Conservation (phyloP, 2,329 filamentous ascomycete genomes). For the Aspergillus quadrilineatus region DNA sequence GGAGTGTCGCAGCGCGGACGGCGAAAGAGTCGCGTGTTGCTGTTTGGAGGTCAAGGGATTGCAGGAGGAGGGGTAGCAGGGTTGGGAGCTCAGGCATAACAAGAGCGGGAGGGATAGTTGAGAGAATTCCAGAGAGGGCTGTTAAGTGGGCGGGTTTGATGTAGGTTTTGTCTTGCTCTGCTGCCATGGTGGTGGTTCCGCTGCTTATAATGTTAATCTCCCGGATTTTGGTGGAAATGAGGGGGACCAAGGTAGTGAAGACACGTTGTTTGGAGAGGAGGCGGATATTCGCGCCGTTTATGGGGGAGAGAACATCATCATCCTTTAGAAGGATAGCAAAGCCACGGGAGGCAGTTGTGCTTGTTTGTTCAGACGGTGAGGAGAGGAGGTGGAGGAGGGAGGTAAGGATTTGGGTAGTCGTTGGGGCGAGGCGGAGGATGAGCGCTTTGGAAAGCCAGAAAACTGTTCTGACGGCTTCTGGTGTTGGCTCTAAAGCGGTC, state of each 20-base stretch:
- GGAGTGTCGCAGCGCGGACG: conserved; percentile 61
- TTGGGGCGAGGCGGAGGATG: conserved; percentile 53
- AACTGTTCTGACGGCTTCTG: conserved; percentile 52
- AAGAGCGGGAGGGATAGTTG: conserved; percentile 59
- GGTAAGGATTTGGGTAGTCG: conserved; percentile 52
- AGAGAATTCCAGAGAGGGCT: conserved; percentile 61
- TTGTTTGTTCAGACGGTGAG: conserved; percentile 47
- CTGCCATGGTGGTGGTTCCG: conserved; percentile 22
- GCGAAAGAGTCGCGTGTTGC: conserved; percentile 43
- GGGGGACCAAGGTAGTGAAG: conserved; percentile 59
- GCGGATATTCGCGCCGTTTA: conserved; percentile 62
- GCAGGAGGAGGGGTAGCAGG: conserved; percentile 61
- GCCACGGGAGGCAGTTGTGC: conserved; percentile 54
- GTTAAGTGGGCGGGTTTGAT: conserved; percentile 62
- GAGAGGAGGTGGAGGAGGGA: conserved; percentile 49
- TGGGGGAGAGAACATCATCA: conserved; percentile 60
- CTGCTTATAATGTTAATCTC: conserved; percentile 38
- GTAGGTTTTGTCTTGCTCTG: conserved; percentile 19
- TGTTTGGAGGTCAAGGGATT: conserved; percentile 58
- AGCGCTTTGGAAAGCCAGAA: conserved; percentile 64
- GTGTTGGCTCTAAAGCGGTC: conserved; percentile 27
- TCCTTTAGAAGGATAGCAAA: conserved; percentile 61
- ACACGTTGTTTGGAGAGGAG: conserved; percentile 63
- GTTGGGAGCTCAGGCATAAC: conserved; percentile 59
- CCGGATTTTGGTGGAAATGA: conserved; percentile 55